A percentile compares a stretch with the other conserved stretches of the same genome.
These are phyloP conservation scores for Akanthomyces muscarius DNA, from an alignment of 2,329 filamentous ascomycete genomes.

Conservation along the genomic window DNA sequence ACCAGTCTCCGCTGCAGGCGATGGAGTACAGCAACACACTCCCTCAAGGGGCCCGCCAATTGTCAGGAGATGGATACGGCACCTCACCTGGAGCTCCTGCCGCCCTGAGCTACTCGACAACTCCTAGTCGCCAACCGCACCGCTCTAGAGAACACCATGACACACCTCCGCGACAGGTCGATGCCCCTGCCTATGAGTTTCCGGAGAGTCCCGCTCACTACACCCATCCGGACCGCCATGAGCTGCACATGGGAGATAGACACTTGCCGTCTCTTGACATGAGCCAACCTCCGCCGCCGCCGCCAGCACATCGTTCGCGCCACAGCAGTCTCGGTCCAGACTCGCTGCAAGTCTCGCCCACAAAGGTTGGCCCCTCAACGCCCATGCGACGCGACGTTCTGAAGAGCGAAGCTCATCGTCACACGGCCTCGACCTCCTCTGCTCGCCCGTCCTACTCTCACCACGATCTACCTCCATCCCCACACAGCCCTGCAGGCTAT, in stretches of 20 bases:
- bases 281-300: constrained; percentile 52
- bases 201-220: constrained; percentile 33
- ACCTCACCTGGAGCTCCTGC: constrained; percentile 29
- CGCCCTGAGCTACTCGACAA: constrained; percentile 19
- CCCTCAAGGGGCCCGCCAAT: constrained; percentile 31
- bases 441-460: constrained; percentile 51
- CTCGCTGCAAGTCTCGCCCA: constrained; percentile 33
- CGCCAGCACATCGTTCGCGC: constrained; percentile 45
- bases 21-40: constrained; percentile 47
- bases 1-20: constrained; percentile 50
- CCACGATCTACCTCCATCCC: constrained; percentile 36
- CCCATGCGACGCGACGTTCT: constrained; percentile 57
- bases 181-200: constrained; percentile 30
- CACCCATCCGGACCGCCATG: constrained; percentile 37
- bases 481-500: constrained; percentile 31
- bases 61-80: constrained; percentile 36
- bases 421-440: constrained; percentile 48
- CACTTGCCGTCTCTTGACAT: constrained; percentile 37
- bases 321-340: constrained; percentile 45
- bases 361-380: constrained; percentile 43
- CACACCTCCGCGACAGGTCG: constrained; percentile 28
- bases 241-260: constrained; percentile 31
- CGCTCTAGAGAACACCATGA: constrained; percentile 35
- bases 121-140: constrained; percentile 29
- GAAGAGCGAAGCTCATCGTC: constrained; percentile 53